A percentile compares a stretch with the other conserved stretches of the same genome.
Evolutionary conservation across 202 grass and related monocot species (phyloP).

Genomic region (Musa balbisiana): DNA sequence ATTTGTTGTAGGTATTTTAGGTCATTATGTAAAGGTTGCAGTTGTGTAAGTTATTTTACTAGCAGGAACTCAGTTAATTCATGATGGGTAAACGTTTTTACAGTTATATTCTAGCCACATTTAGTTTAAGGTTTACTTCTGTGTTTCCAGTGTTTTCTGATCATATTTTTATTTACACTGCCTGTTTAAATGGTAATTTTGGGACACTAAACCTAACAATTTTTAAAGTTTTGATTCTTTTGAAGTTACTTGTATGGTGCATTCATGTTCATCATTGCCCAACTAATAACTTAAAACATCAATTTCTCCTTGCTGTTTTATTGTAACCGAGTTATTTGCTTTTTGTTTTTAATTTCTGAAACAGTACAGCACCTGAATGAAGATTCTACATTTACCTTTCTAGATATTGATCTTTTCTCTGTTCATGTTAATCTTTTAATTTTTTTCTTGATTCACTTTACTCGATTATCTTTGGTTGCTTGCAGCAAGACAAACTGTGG

Average conservation of each 20-base stretch:
- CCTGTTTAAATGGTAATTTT: too few species aligned
- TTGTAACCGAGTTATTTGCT: not conserved
- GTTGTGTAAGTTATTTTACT: not conserved
- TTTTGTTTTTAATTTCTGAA: not conserved
- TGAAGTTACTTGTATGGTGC: too few species aligned
- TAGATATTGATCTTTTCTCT: not conserved
- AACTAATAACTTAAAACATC: not conserved
- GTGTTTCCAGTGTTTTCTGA: too few species aligned
- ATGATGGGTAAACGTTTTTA: not conserved
- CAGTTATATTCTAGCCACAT: not conserved
- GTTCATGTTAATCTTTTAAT: not conserved
- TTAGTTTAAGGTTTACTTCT: too few species aligned
- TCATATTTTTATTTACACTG: too few species aligned
- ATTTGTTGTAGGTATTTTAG: not conserved
- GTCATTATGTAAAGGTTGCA: not conserved
- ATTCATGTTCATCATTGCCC: not conserved
- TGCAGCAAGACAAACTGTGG: slow-evolving; percentile 56
- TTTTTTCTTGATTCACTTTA: not conserved
- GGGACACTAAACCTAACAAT: too few species aligned
- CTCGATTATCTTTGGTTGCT: not conserved
- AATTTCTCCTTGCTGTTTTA: not conserved
- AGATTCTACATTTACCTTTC: not conserved
- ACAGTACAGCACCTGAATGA: not conserved
- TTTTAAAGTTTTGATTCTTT: too few species aligned
- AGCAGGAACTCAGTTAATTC: not conserved